Evolutionary conservation across 73 alveolate species (phyloP).

Genomic region (Blepharisma stoltei): DNA sequence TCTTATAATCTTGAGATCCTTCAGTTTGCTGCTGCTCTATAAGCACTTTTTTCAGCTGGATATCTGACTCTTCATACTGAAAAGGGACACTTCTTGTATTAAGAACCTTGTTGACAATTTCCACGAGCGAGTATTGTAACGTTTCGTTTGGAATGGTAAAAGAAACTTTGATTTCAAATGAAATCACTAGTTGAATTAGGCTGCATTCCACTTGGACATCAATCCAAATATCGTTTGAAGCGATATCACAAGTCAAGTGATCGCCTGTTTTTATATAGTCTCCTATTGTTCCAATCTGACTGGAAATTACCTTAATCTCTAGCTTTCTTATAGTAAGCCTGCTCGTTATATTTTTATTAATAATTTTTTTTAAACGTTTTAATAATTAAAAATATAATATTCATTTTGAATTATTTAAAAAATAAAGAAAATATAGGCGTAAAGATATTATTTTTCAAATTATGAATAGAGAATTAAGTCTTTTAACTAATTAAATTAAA

Average conservation of each 20-base stretch:
- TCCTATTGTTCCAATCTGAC: background rate
- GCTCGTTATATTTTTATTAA: too few relatives aligned
- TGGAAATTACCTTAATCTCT: too few relatives aligned
- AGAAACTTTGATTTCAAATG: background rate
- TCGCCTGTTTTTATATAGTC: slow-evolving; percentile 18
- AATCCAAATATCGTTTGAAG: slow-evolving; percentile 30
- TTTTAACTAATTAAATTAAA: too few relatives aligned
- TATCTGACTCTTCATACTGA: background rate
- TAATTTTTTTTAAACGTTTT: too few relatives aligned
- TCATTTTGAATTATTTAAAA: too few relatives aligned
- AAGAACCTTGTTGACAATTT: background rate
- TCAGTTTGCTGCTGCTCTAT: too few relatives aligned
- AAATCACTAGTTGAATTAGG: background rate
- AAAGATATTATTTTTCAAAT: too few relatives aligned
- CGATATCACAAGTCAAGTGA: slow-evolving; percentile 5
- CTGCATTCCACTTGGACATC: background rate
- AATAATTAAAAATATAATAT: too few relatives aligned
- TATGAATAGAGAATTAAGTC: too few relatives aligned
- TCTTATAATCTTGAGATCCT: too few relatives aligned
- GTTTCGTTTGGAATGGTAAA: background rate
- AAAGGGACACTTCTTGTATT: background rate
- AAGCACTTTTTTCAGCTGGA: background rate
- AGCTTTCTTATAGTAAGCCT: too few relatives aligned
- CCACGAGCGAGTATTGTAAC: background rate
- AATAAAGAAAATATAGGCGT: too few relatives aligned